Evolutionary conservation across 352 stramenopile species (phyloP).

Genomic region (Bremia lactucae): DNA sequence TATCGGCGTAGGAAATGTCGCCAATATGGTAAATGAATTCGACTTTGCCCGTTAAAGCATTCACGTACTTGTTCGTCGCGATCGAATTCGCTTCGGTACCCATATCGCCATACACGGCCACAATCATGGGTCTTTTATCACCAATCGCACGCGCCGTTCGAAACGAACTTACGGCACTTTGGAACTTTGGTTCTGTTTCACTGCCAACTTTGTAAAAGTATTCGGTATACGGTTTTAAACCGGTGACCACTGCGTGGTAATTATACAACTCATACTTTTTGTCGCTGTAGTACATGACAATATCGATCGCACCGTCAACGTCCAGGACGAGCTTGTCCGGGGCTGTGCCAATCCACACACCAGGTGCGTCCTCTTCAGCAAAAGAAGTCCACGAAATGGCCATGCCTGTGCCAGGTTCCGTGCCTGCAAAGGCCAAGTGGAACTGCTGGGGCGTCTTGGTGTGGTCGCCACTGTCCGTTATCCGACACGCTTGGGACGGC

Average conservation of each 20-base stretch:
- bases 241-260: not conserved
- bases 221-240: not conserved
- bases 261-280: not conserved
- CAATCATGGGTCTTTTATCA: constrained; percentile 20
- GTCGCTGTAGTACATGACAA: not conserved
- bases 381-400: not conserved
- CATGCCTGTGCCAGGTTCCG: not conserved
- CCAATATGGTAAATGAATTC: constrained; percentile 36
- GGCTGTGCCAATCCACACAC: not conserved
- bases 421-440: constrained; percentile 4
- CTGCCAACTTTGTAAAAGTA: constrained; percentile 12
- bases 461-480: constrained; percentile 18
- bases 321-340: not conserved
- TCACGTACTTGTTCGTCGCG: constrained; percentile 18
- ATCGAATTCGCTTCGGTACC: constrained; percentile 25
- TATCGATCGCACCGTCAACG: not conserved
- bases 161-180: constrained; percentile 27
- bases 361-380: not conserved
- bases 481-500: constrained; percentile 7
- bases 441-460: constrained; percentile 25
- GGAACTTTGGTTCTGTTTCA: constrained; percentile 3
- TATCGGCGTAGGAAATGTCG: constrained; percentile 39
- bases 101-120: constrained; percentile 32
- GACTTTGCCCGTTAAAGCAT: constrained; percentile 13
- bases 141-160: constrained; percentile 27